Evolutionary conservation across 2,329 filamentous ascomycete species (phyloP), one percentile per base, ranked within the genome.

Genomic region (Fusarium sp.): DNA sequence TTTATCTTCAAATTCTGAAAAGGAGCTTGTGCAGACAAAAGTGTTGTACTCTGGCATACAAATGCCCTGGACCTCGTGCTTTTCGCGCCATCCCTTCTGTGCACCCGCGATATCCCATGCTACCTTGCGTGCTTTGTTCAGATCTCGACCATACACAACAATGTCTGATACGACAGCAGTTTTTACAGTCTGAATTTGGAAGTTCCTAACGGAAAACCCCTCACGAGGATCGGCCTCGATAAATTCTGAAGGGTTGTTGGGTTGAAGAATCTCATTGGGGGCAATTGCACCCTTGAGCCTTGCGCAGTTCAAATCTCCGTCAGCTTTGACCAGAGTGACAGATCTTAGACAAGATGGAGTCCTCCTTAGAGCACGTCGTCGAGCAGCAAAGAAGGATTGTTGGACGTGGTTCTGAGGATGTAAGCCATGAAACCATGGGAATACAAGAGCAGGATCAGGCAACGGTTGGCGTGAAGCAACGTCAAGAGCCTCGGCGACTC

Each of bases 121-220:
- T 22, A 97, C 82, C 58, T 90, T 90, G 54, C 87, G 85, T 45
- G 88, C 86, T 26, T 87, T 81, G 3, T 85, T 85, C 38, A 84
- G 81, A 69, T 93, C 88, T 56, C 95, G 92, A 14, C 94, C 94
- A 77, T 99, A 99, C 1, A 99, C 88, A 40, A 99, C 87, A 68
- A 99, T 93, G 78, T 99, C 96, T 1, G 95, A 98, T 10, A 96
- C 88, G 69, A 92, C 89, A 56, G 95, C 95, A 69, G 93, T 84
- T 79, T 99, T 99, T 61, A 92, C 92, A 0, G 93, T 88, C 79
- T 99, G 96, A 39, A 98, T 98, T 74, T 98, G 95, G 77, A 99
- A 99, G 78, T 98, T 98, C 45, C 96, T 90, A 43, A 98, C 95
- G 6, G 94, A 97, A 77, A 98, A 98, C 10, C 96, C 96, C 70